Conservation (phyloP, 306 rosid species). For the Quercus parvula region DNA sequence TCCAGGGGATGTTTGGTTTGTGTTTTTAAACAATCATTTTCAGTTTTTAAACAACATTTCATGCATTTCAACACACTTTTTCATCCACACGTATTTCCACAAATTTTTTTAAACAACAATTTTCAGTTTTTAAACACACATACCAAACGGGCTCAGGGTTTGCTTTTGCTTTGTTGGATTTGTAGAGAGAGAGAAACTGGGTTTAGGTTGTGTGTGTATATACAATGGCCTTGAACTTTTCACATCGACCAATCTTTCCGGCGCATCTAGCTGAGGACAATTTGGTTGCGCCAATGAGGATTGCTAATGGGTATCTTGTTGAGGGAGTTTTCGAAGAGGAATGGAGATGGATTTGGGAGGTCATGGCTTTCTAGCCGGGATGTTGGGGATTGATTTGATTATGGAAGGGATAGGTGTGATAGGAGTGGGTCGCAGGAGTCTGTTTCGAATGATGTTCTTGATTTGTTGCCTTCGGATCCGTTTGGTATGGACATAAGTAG, state of each 20-base stretch:
- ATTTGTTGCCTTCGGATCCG: conserved; percentile 89
- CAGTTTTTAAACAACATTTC: no score
- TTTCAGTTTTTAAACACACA: no score
- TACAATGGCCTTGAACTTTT: conserved; percentile 56
- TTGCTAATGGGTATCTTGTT: conserved; percentile 52
- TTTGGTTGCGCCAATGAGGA: conserved; percentile 54
- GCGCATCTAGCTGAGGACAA: conserved; percentile 42
- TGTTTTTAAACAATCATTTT: no score
- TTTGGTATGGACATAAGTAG: conserved; percentile 72
- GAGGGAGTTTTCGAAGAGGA: conserved; percentile 54
- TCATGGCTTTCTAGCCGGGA: conserved; percentile 46
- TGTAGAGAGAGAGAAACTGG: conserved; percentile 15
- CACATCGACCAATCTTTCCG: conserved; percentile 38
- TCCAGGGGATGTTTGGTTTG: neutral
- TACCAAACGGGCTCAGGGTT: neutral
- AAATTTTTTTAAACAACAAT: no score
- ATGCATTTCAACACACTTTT: no score
- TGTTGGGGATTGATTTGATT: conserved; percentile 58
- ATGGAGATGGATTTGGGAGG: conserved; percentile 51
- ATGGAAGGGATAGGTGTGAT: conserved; percentile 58
- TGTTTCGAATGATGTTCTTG: conserved; percentile 68
- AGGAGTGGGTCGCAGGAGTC: conserved; percentile 56
- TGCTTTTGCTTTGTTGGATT: neutral
- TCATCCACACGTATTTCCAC: no score
- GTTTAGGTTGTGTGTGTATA: conserved; percentile 1